Base-by-base conservation (phyloP, 2,329 filamentous ascomycete species). In the Nigrograna mackinnonii region DNA sequence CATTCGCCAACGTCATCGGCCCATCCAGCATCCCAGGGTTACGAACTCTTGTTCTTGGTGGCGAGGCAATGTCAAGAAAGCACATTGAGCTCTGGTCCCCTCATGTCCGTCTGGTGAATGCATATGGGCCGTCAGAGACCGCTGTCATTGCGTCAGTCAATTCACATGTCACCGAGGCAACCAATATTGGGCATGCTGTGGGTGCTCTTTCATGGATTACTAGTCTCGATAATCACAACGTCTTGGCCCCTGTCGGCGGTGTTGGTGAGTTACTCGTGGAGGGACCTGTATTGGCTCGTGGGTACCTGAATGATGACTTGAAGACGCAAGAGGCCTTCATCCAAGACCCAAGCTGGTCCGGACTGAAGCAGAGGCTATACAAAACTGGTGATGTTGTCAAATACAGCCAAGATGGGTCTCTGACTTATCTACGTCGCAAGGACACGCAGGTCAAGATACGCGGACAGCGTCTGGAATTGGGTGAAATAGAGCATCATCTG, bases 1-100 rank as follows among this genome's bases (percentile, higher is more conserved):
- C 79, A 0, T 69, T 85, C 14, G 77, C 79, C 0, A 67, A 66
- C 21, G 68, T 69, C 1, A 41, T 77, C 3, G 60, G 68, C 9
- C 71, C 70, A 0, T 62, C 66, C 37, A 61, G 52, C n/a, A 62
- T 77, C 3, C 69, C 71, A 2, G 66, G 58, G 2, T 46, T 77
- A 33, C 67, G 60, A 42, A 67, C 66, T 0, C 57, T 77, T n/a
- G 54, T 66, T 3, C 54, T 68, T 3, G 68, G 67, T 4, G 72
- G 72, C n/a, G 72, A 75, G 39, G 67, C 69, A 24, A 20, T 50
- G 4, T 31, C 43, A 13, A 32, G 39, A 35, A 42, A 43, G n/a
- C 26, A 22, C 37, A 35, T 44, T 14, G 41, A 46, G 9, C 44
- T 32, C 6, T 48, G 39, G 24, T 39, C 52, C 12, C 34, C 22